A percentile compares a stretch with the other conserved stretches of the same genome.
phyloP scores from a whole-genome alignment of 352 stramenopile species.

The Pythium aristosporum region DNA sequence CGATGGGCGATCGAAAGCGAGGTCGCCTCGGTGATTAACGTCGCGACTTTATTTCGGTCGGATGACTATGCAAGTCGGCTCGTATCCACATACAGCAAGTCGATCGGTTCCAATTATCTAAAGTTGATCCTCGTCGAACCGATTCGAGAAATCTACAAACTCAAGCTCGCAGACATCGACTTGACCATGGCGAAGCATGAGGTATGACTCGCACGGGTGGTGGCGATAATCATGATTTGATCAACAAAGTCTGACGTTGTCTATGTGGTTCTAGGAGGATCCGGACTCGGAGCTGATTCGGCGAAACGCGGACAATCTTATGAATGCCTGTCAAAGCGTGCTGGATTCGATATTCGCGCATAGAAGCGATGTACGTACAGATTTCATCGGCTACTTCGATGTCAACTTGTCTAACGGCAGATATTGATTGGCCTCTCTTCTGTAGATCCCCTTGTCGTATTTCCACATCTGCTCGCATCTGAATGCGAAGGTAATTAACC shows the following conservation, averaged over 20 bases:
- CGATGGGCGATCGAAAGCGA: slow-evolving; percentile 49
- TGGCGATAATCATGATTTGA: not conserved
- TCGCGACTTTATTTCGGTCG: slow-evolving; percentile 44
- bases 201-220: slow-evolving; percentile 18
- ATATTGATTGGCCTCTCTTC: not conserved
- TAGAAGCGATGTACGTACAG: slow-evolving; percentile 37
- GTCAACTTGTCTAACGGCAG: not conserved
- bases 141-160: slow-evolving; percentile 36
- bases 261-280: slow-evolving; percentile 13
- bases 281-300: slow-evolving; percentile 7
- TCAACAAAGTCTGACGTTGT: not conserved
- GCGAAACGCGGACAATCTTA: slow-evolving; percentile 76
- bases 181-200: slow-evolving; percentile 64
- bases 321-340: slow-evolving; percentile 80
- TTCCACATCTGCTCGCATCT: slow-evolving; percentile 49
- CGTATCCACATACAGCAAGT: slow-evolving; percentile 46
- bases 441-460: slow-evolving; percentile 40
- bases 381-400: not conserved
- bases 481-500: slow-evolving; percentile 39
- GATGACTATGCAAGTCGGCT: slow-evolving; percentile 46
- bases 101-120: slow-evolving; percentile 37
- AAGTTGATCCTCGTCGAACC: slow-evolving; percentile 34
- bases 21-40: slow-evolving; percentile 38
- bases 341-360: slow-evolving; percentile 80
- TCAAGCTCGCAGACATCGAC: slow-evolving; percentile 63